phyloP scores from a whole-genome alignment of 1,284 basidiomycete genomes.

The Austroboletus rostrupii region DNA sequence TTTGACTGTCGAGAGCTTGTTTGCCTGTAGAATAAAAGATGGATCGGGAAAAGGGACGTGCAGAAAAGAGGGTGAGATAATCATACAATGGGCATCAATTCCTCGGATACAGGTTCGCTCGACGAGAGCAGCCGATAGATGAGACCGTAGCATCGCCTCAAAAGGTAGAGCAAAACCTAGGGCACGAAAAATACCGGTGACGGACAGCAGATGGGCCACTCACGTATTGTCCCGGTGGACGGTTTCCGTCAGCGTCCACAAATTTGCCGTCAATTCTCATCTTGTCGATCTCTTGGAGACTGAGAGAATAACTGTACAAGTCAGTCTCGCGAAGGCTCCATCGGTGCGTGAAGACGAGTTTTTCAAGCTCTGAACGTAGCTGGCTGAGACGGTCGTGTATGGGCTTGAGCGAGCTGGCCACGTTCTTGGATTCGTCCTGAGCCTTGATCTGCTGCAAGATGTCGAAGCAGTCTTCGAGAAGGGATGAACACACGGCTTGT shows the following conservation, averaged over 20 bases:
- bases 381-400: conserved; percentile 91
- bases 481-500: conserved; percentile 83
- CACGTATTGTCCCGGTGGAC: conserved; percentile 89
- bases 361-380: conserved; percentile 85
- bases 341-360: conserved; percentile 89
- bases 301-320: conserved; percentile 90
- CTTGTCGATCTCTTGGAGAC: conserved; percentile 94
- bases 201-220: conserved; percentile 25
- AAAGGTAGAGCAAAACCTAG: conserved; percentile 87
- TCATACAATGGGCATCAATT: conserved; percentile 91
- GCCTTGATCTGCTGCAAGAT: conserved; percentile 95
- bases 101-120: conserved; percentile 98
- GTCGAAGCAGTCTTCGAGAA: conserved; percentile 97
- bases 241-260: conserved; percentile 89
- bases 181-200: background rate
- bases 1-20: conserved; percentile 90
- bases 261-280: conserved; percentile 98
- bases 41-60: background rate
- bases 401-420: conserved; percentile 84
- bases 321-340: conserved; percentile 98
- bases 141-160: conserved; percentile 93
- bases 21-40: conserved; percentile 55
- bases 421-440: conserved; percentile 88
- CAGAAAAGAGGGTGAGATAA: conserved; percentile 3
- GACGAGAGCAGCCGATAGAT: conserved; percentile 94